Evolutionary conservation across 169 alveolate genomes (phyloP).

Genomic region (Plasmodium yoelii): DNA sequence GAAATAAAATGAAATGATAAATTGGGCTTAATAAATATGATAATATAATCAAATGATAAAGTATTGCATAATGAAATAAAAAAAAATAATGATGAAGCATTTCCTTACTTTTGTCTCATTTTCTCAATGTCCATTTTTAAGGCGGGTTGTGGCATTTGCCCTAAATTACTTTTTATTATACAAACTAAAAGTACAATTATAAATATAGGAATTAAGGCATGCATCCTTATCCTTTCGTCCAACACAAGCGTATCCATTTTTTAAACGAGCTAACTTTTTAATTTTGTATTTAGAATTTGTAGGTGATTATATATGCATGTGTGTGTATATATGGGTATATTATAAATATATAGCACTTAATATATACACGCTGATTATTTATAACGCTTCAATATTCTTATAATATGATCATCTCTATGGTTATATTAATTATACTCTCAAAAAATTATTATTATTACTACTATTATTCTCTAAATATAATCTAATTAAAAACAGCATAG

Average conservation of each 20-base stretch:
- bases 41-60: too few relatives aligned
- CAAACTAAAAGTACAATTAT: slow-evolving; percentile 76
- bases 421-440: background rate
- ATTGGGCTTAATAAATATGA: too few relatives aligned
- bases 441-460: too few relatives aligned
- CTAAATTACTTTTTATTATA: slow-evolving; percentile 77
- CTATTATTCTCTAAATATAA: too few relatives aligned
- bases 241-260: slow-evolving; percentile 79
- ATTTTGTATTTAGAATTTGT: slow-evolving; percentile 11
- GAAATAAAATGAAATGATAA: background rate
- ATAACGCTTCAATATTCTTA: background rate
- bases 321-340: too few relatives aligned
- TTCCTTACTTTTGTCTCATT: slow-evolving; percentile 47
- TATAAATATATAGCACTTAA: too few relatives aligned
- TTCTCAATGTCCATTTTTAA: slow-evolving; percentile 66
- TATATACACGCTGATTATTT: background rate
- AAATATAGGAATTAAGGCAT: slow-evolving; percentile 79
- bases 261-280: background rate
- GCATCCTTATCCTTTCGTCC: slow-evolving; percentile 75
- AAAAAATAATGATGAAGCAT: background rate
- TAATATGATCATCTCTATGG: background rate
- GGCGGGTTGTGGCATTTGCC: slow-evolving; percentile 38
- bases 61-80: too few relatives aligned
- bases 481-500: too few relatives aligned
- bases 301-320: too few relatives aligned